A percentile compares a stretch with the other conserved stretches of the same genome.
Conservation (phyloP, 2,329 filamentous ascomycete genomes). For the Fusarium lateritium region DNA sequence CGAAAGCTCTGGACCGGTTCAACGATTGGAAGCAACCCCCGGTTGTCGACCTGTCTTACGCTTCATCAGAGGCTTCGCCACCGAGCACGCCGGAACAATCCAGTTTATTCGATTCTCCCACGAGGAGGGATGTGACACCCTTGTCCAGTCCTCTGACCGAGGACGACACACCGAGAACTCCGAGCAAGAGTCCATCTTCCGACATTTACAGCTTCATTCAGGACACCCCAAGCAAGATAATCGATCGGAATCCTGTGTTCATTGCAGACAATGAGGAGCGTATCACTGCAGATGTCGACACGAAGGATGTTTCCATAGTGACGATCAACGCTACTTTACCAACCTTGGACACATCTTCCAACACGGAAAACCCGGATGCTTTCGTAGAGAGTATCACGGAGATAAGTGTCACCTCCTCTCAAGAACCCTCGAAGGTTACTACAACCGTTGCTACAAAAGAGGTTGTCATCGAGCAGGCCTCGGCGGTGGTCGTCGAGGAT, state of each 20-base stretch:
- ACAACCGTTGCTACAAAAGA: background rate
- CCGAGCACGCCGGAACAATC: constrained; percentile 14
- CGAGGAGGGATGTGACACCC: constrained; percentile 6
- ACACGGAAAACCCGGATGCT: background rate
- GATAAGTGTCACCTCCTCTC: background rate
- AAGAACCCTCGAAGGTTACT: background rate
- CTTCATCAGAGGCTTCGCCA: constrained; percentile 3
- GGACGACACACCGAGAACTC: background rate
- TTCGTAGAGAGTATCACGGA: background rate
- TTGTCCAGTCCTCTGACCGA: constrained; percentile 17
- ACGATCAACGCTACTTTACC: background rate
- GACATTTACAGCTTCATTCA: background rate
- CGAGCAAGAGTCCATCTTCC: constrained; percentile 5
- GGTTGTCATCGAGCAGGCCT: background rate
- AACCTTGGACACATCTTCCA: too few relatives aligned
- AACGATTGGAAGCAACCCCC: constrained; percentile 11
- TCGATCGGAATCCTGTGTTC: background rate
- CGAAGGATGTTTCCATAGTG: background rate
- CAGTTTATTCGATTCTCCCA: constrained; percentile 18
- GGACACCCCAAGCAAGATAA: constrained; percentile 3
- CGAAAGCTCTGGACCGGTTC: background rate
- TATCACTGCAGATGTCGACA: background rate
- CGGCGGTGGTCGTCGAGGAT: background rate
- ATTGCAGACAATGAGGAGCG: background rate
- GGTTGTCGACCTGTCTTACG: background rate